Conservation (phyloP, 345 rosid species). For the Fremontodendron californicum region DNA sequence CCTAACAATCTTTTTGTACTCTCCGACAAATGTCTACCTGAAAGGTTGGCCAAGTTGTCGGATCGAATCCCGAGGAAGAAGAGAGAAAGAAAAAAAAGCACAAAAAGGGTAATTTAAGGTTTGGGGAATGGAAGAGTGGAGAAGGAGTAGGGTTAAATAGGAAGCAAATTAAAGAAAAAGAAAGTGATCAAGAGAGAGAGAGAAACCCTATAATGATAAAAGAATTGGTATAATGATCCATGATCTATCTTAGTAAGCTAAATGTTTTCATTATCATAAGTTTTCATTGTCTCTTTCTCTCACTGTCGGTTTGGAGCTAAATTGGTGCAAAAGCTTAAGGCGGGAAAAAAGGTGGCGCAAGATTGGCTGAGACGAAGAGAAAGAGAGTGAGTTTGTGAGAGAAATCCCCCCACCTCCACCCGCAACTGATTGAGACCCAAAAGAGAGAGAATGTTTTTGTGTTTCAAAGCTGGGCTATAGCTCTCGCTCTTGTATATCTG, state of each 20-base stretch:
- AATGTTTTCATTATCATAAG: conserved; percentile 32
- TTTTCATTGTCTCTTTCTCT: conserved; percentile 40
- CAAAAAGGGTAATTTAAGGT: conserved; percentile 14
- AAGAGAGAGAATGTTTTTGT: not conserved
- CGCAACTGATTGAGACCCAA: conserved; percentile 50
- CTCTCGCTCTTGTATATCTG: too few relatives aligned
- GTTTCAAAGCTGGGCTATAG: too few relatives aligned
- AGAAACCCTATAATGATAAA: too few relatives aligned
- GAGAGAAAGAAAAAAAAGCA: not conserved
- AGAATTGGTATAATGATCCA: too few relatives aligned
- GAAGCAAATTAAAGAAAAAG: conserved; percentile 10
- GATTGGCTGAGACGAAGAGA: conserved; percentile 20
- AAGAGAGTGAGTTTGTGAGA: too few relatives aligned
- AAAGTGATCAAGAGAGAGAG: not conserved
- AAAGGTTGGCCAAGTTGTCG: conserved; percentile 27
- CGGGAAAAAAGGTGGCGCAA: conserved; percentile 42
- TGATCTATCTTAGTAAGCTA: conserved; percentile 12
- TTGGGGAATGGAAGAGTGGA: conserved; percentile 32
- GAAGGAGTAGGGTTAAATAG: conserved; percentile 37
- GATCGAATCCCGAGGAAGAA: conserved; percentile 44
- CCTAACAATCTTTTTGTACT: not conserved
- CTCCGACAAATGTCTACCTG: not conserved
- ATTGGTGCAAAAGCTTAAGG: conserved; percentile 54
- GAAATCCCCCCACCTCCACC: conserved; percentile 34
- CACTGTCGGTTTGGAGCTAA: conserved; percentile 36